Conservation (phyloP, 139 green algal species). For the Chlorella sp. region DNA sequence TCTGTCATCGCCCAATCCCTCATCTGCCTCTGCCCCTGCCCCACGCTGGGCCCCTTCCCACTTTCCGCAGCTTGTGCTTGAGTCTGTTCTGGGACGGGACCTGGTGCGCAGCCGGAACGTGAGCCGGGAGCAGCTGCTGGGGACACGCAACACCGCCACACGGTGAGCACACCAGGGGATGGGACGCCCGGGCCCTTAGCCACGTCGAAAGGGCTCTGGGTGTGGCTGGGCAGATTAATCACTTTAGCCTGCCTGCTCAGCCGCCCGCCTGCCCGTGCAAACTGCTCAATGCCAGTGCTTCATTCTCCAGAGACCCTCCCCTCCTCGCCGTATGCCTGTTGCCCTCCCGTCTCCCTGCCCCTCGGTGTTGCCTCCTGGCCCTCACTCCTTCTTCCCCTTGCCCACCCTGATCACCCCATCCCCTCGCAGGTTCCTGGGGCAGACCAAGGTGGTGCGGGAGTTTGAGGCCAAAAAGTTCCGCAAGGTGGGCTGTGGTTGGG, state of each 20-base stretch:
- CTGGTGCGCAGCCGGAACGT: not conserved
- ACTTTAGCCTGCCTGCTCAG: too few relatives aligned
- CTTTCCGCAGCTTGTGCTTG: not conserved
- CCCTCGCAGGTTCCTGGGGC: slow-evolving; percentile 14
- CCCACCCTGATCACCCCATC: not conserved
- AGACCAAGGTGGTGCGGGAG: not conserved
- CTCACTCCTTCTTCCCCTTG: not conserved
- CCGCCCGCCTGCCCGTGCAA: too few relatives aligned
- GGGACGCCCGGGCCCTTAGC: not conserved
- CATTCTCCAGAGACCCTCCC: not conserved
- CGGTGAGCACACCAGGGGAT: not conserved
- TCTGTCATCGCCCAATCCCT: too few relatives aligned
- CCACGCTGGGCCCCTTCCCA: not conserved
- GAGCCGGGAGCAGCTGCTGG: not conserved
- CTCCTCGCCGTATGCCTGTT: not conserved
- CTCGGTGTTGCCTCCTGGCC: not conserved
- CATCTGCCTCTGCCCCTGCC: not conserved
- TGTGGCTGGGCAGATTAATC: too few relatives aligned
- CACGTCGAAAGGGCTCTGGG: too few relatives aligned
- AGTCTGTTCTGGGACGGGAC: slow-evolving; percentile 5
- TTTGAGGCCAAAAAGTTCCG: not conserved
- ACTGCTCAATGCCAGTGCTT: not conserved
- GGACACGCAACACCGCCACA: not conserved
- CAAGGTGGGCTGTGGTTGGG: not conserved
- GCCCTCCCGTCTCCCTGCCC: not conserved